Evolutionary conservation across 2,329 filamentous ascomycete species (phyloP).

Genomic region (Pleurostoma richardsiae): DNA sequence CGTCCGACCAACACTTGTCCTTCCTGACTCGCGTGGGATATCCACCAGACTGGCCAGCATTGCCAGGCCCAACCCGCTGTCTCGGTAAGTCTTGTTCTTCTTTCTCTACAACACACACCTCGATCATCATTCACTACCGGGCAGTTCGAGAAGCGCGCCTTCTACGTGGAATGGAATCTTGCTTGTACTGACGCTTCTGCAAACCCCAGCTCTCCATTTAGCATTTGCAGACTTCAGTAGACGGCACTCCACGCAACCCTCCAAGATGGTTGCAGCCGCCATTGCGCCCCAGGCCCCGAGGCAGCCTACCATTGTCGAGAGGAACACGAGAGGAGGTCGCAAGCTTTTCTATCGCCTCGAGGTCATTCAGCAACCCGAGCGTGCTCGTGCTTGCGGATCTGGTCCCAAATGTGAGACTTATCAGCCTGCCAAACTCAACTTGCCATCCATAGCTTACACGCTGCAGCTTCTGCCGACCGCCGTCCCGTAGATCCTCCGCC

Average conservation of each 20-base stretch:
- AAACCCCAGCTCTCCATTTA: too few species aligned
- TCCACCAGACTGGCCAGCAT: too few species aligned
- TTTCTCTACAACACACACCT: too few species aligned
- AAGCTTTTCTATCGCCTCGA: conserved; percentile 75
- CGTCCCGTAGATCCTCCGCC: conserved; percentile 92
- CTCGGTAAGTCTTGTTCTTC: too few species aligned
- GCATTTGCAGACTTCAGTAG: neutral
- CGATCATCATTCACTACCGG: too few species aligned
- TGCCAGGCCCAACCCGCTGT: too few species aligned
- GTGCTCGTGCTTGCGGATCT: conserved; percentile 89
- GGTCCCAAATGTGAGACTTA: conserved; percentile 81
- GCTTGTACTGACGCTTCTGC: too few species aligned
- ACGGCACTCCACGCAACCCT: neutral
- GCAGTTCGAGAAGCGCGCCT: too few species aligned
- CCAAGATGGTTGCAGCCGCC: neutral
- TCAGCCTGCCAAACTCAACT: conserved; percentile 11
- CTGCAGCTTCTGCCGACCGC: conserved; percentile 73
- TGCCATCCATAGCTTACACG: neutral
- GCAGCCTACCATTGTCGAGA: conserved; percentile 25
- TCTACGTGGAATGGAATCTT: too few species aligned
- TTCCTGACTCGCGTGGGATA: too few species aligned
- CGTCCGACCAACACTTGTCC: too few species aligned
- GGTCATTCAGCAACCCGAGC: conserved; percentile 91
- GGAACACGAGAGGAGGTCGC: conserved; percentile 69
- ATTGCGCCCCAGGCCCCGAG: neutral